Evolutionary conservation across 2,329 filamentous ascomycete species (phyloP), one percentile per base, ranked within the genome.

Genomic region (Talaromyces pinophilus): DNA sequence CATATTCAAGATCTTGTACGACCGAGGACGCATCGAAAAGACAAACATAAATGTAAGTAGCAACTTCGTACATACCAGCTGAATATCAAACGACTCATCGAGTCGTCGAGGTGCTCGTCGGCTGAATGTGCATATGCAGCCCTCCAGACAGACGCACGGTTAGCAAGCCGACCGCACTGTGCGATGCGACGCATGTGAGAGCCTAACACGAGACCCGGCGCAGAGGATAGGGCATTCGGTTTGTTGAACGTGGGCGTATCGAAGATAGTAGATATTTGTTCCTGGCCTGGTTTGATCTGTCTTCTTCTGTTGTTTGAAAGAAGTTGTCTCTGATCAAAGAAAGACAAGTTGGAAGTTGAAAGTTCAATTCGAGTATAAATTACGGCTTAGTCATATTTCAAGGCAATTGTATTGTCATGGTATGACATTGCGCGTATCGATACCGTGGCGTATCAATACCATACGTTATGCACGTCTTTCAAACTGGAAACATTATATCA

Each of bases 101-200:
- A 40, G 30, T 55, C 17, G 30, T 55, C 52, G 52, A 35, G 48
- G n/a, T 30, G 1, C 46, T 50, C 8, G 10, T 13, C 19, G 46
- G 46, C 19, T 35, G 30, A 35, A 55, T 40, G 33, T 38, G 54
- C 54, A 57, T 57, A 57, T 57, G 54, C 54, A 57, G 54, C 54
- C 33, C n/a, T 52, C 25, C 48, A 28, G 48, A 28, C 48, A 52
- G 48, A 30, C 54, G 54, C 54, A 57, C 54, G 54, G 54, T 57
- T 57, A 57, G 33, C 54, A 57, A 38, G n/a, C 54, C 30, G 30
- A 38, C 54, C 30, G 33, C n/a, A 15, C 33, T 10, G 19, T 57
- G 33, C 54, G 33, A 57, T 33, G 52, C 54, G 19, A 57, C 33
- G 52, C 50, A 55, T 55, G 50, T 19, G 50, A 50, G 44, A 35